Evolutionary conservation across 2,329 filamentous ascomycete species (phyloP).

Genomic region (Diaporthe sp.): DNA sequence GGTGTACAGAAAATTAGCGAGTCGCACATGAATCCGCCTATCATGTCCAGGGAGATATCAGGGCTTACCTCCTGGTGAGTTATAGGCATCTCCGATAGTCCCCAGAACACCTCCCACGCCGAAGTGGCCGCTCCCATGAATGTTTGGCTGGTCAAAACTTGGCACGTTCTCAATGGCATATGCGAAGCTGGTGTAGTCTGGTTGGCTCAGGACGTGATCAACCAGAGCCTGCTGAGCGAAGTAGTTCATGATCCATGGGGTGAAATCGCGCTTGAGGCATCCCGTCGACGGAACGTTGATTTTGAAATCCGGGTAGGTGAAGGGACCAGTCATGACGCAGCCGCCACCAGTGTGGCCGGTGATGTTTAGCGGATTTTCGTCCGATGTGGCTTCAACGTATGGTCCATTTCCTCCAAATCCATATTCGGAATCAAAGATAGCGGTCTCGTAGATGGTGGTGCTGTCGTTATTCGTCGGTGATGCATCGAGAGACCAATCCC

Average conservation of each 20-base stretch:
- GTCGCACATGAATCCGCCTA: neutral
- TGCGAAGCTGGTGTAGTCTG: neutral
- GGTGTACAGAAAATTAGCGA: neutral
- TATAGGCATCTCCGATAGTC: neutral
- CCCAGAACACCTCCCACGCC: neutral
- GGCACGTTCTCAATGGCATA: neutral
- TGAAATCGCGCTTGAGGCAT: neutral
- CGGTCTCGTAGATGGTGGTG: neutral
- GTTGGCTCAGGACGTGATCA: neutral
- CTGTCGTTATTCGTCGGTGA: neutral
- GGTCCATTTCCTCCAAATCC: conserved; percentile 5
- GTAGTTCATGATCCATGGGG: neutral
- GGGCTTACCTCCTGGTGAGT: neutral
- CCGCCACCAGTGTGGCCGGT: neutral
- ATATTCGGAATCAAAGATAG: neutral
- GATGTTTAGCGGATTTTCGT: neutral
- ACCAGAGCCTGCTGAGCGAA: neutral
- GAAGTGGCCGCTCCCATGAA: conserved; percentile 5
- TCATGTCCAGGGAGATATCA: no score
- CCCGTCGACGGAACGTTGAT: neutral
- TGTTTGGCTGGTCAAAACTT: neutral
- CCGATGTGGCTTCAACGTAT: neutral
- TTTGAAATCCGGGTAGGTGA: neutral
- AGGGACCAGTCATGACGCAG: neutral
- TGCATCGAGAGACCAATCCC: conserved; percentile 1